Evolutionary conservation across 768 basidiomycete genomes (phyloP), one percentile per base, ranked within the genome.

Genomic region (Calvatia gigantea): DNA sequence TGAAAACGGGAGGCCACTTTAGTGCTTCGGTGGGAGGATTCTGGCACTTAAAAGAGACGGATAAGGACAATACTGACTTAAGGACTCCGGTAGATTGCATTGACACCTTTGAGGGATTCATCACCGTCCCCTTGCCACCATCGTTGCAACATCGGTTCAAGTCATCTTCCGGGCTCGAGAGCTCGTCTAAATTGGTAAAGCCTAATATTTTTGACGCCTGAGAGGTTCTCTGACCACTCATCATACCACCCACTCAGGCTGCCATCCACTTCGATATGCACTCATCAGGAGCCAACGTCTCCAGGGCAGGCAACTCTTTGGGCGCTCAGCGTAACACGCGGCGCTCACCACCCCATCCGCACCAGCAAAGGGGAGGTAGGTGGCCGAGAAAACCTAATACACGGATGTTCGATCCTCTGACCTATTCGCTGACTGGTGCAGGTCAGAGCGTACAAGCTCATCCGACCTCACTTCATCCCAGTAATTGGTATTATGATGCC

Each of bases 261-360:
- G 57, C 39, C 31, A 35, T 33, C 32, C 31, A 25, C 52, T 38
- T 31, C 28, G 28, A 60, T 54, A 72, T 71, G 69, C 65, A 66
- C 39, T 67, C 69, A 65, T 69, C 70, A 66, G 69, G 69, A 65
- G 67, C 65, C 64, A 50, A 54, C 63, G 62, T 56, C 63, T 48
- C 71, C 67, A 69, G 69, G 47, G 63, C 64, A 61, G 58, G 61
- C 57, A 67, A 57, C 60, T 60, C 62, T 62, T 57, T 66, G 64
- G 60, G 46, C 51, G 32, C 61, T 51, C 62, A 61, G 44, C 58
- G 53, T 41, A 59, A 59, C 51, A 65, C 55, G 60, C 58, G 59
- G 54, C 64, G 61, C 51, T 61, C 59, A 60, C 62, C 51, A 45
- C 38, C 59, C 42, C 59, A 43, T 59, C 60, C 67, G 25, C 66